Evolutionary conservation across 331 rosid species (phyloP), one percentile per base, ranked within the genome.

Genomic region (Telfairia occidentalis): DNA sequence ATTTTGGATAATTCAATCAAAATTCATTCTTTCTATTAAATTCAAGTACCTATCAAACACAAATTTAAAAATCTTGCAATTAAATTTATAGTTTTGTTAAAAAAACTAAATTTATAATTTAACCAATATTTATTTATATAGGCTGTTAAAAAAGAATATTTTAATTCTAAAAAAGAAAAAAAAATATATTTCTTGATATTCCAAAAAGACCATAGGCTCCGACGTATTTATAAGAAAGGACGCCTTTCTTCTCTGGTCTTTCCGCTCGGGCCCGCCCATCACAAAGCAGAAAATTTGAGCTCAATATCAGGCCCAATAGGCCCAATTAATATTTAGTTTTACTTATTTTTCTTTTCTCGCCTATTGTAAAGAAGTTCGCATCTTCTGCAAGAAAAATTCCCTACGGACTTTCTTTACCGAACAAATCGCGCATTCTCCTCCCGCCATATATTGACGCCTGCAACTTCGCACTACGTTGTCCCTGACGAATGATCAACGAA

Each of bases 371-470:
- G 8, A 69, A 35, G 76, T 69, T 71, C 72, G 50, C 49, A 78
- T 58, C 43, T 77, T 42, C 59, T 10, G 12, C 2, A 6, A 71
- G 54, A 78, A 58, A 58, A 80, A 66, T 61, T 24, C 38, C 45
- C 19, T 0, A 7, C 21, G 23, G 18, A 52, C 32, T 66, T 30
- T 3, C 9, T 29, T 73, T 30, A 11, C 71, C 64, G 78, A 78
- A 74, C 21, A 37, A 67, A 24, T 69, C 63, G 78, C 78, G 71
- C 35, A 74, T 80, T 77, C 46, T 71, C 64, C 87, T 85, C 91
- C 96, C 89, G 90, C 96, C 96, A 86, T 85, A 48, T 59, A 76
- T 82, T 80, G 77, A 42, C 53, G 53, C 73, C 82, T 32, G 65
- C 78, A 66, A 12, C 43, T 55, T 32, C 21, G 21, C 45, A 3